Conservation (phyloP, 2,329 filamentous ascomycete genomes). For the Parafenestella ontariensis region DNA sequence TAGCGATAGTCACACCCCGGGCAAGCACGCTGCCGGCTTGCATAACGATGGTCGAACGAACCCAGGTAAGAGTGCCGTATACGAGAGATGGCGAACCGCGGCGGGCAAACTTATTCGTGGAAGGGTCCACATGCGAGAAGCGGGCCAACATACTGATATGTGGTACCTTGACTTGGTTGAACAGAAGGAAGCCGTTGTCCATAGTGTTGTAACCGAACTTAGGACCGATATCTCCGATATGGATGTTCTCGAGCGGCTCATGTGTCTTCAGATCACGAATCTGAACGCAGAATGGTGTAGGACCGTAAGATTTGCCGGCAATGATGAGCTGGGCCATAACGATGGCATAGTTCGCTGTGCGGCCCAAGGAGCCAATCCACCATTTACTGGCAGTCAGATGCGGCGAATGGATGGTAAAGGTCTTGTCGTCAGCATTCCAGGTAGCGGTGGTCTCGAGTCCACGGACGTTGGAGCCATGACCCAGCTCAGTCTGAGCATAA, state of each 20-base stretch:
- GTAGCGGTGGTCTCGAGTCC: conserved; percentile 73
- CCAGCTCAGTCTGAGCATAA: conserved; percentile 82
- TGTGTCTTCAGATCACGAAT: conserved; percentile 64
- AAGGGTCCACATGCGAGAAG: conserved; percentile 73
- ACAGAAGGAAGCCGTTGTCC: conserved; percentile 81
- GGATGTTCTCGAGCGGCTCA: conserved; percentile 59
- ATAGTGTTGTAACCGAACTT: conserved; percentile 83
- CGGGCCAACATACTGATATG: conserved; percentile 75
- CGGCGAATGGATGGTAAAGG: conserved; percentile 76
- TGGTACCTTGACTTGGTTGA: conserved; percentile 78
- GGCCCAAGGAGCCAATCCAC: conserved; percentile 83
- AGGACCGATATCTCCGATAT: conserved; percentile 81
- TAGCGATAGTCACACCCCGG: conserved; percentile 78
- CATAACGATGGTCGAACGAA: conserved; percentile 75
- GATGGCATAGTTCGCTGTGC: conserved; percentile 77
- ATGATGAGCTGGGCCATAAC: conserved; percentile 81
- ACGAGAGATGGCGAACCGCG: conserved; percentile 72
- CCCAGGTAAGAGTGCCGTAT: conserved; percentile 79
- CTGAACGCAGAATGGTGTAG: conserved; percentile 80
- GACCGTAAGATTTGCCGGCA: conserved; percentile 71
- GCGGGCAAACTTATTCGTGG: conserved; percentile 71
- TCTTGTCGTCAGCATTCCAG: conserved; percentile 76
- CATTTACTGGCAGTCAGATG: conserved; percentile 79
- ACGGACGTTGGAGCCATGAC: conserved; percentile 74
- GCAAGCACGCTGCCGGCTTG: conserved; percentile 75